These are phyloP conservation scores for Suillus plorans DNA, from an alignment of 768 basidiomycete genomes.

Conservation along the genomic window DNA sequence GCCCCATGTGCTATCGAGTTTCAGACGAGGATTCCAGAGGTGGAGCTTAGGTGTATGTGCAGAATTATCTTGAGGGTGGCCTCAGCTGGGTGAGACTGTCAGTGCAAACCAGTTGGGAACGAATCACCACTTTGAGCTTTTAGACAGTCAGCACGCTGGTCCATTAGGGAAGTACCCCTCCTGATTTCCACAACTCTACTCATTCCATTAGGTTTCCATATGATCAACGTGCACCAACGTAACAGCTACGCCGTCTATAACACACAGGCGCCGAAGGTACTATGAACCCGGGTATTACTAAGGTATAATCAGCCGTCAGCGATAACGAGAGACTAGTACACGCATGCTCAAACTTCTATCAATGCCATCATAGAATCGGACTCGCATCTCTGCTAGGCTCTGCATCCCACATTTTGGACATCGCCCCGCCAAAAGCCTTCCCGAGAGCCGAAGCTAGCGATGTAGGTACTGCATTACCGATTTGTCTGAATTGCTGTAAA, in stretches of 20 bases:
- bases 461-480: constrained; percentile 79
- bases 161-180: too few species aligned
- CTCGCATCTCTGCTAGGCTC: constrained; percentile 44
- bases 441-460: constrained; percentile 67
- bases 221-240: too few species aligned
- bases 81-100: neutral
- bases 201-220: too few species aligned
- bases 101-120: too few species aligned
- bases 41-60: neutral
- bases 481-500: constrained; percentile 67
- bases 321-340: neutral
- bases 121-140: too few species aligned
- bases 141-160: too few species aligned
- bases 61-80: neutral
- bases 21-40: neutral
- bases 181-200: too few species aligned
- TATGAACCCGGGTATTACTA: neutral
- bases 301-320: neutral
- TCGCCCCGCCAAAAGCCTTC: constrained; percentile 40
- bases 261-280: neutral
- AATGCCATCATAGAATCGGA: constrained; percentile 33
- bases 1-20: neutral
- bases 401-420: constrained; percentile 45
- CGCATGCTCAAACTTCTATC: neutral
- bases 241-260: neutral